Conservation (phyloP, 768 basidiomycete genomes). For the Dioszegia crocea region DNA sequence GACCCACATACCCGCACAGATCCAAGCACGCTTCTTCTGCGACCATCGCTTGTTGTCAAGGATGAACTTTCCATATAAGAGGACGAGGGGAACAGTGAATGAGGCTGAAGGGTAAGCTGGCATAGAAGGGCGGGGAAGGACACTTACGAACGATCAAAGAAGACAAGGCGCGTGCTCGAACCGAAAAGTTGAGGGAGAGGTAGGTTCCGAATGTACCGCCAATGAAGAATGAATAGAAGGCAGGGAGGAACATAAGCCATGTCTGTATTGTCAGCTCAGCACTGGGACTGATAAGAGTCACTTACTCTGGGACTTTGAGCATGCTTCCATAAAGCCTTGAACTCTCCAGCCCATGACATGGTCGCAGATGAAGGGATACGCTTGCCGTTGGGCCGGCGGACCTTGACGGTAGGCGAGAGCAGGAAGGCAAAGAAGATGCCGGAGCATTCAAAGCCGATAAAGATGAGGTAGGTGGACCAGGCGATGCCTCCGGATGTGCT, state of each 20-base stretch:
- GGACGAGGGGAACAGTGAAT: slow-evolving; percentile 19
- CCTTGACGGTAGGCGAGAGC: slow-evolving; percentile 15
- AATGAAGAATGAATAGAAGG: slow-evolving; percentile 32
- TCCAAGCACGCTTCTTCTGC: slow-evolving; percentile 16
- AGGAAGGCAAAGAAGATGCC: slow-evolving; percentile 16
- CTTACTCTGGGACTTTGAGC: slow-evolving; percentile 14
- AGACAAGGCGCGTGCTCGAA: slow-evolving; percentile 31
- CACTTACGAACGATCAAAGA: slow-evolving; percentile 33
- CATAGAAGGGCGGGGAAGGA: not conserved
- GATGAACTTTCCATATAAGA: slow-evolving; percentile 20
- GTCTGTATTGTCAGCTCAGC: slow-evolving; percentile 6
- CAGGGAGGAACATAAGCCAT: slow-evolving; percentile 18
- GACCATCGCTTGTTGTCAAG: slow-evolving; percentile 28
- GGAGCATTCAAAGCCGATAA: slow-evolving; percentile 20
- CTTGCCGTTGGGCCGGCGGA: slow-evolving; percentile 24
- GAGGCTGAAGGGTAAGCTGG: slow-evolving; percentile 8
- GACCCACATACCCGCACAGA: slow-evolving; percentile 16
- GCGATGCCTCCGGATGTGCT: slow-evolving; percentile 14
- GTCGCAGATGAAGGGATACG: slow-evolving; percentile 14
- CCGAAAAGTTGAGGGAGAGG: slow-evolving; percentile 26
- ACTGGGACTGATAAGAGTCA: not conserved
- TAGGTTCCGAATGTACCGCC: slow-evolving; percentile 31
- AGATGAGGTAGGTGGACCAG: slow-evolving; percentile 24
- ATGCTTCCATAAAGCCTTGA: slow-evolving; percentile 18
- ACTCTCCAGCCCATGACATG: slow-evolving; percentile 19